Conservation (phyloP, 176 grass and related monocot species). For the Aegilops speltoides region DNA sequence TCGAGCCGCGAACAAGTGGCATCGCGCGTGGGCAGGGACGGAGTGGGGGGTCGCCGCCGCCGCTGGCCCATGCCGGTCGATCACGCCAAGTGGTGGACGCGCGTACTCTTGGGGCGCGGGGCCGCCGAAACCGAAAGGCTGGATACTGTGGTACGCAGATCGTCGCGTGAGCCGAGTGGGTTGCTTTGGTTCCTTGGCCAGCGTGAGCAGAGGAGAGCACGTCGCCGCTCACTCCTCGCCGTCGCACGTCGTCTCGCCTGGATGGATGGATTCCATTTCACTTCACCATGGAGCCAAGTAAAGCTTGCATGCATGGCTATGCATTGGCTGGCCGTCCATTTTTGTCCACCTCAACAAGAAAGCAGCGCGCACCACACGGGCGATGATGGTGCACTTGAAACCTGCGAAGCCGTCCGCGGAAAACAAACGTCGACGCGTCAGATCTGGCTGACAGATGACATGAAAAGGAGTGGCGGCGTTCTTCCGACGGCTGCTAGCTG, state of each 20-base stretch:
- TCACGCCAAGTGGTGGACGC: not conserved
- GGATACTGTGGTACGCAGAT: too few relatives aligned
- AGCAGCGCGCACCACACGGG: not conserved
- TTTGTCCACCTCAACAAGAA: not conserved
- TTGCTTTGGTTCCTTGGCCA: constrained; percentile 21
- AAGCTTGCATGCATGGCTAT: too few relatives aligned
- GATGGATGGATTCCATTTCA: constrained; percentile 23
- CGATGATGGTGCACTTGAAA: too few relatives aligned
- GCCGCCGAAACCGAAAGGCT: not conserved
- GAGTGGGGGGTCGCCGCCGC: not conserved
- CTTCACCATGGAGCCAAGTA: not conserved
- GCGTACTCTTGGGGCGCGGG: constrained; percentile 11
- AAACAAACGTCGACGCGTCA: not conserved
- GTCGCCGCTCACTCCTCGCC: not conserved
- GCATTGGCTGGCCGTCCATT: not conserved
- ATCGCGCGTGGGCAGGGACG: not conserved
- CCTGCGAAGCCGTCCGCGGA: not conserved
- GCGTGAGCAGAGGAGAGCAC: not conserved
- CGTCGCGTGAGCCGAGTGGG: not conserved
- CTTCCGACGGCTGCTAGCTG: not conserved
- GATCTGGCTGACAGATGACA: constrained; percentile 6
- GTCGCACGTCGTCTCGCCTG: too few relatives aligned
- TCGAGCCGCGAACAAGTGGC: not conserved
- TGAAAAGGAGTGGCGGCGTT: not conserved
- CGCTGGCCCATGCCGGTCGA: not conserved